A percentile compares a stretch with the other conserved stretches of the same genome.
Evolutionary conservation across 2,329 filamentous ascomycete species (phyloP).

Genomic region (Sphaceloma murrayae): DNA sequence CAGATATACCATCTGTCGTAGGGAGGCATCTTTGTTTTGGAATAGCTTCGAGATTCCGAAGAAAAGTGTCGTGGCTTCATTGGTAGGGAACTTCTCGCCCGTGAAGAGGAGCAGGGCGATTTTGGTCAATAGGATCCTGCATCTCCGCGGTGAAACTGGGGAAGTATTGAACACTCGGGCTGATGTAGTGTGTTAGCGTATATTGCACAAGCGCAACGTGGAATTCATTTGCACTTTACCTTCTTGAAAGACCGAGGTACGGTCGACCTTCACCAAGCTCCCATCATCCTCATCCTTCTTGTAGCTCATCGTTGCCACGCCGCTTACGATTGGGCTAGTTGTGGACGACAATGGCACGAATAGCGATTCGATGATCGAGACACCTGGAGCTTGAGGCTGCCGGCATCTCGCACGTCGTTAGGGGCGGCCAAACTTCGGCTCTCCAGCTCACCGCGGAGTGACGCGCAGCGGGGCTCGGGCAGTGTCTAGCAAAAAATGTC

Average conservation of each 20-base stretch:
- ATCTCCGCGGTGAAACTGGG: constrained; percentile 92
- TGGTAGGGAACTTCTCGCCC: constrained; percentile 90
- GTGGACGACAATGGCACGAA: constrained; percentile 14
- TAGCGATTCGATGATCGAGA: constrained; percentile 4
- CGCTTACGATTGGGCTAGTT: constrained; percentile 3
- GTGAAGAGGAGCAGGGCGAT: constrained; percentile 93
- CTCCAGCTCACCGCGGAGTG: constrained; percentile 10
- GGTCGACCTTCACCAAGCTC: constrained; percentile 91
- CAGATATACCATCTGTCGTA: constrained; percentile 98
- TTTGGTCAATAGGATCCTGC: constrained; percentile 93
- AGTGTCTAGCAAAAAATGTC: no score
- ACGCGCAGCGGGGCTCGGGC: not conserved
- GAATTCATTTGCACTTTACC: constrained; percentile 47
- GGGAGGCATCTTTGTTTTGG: constrained; percentile 96
- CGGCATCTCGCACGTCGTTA: constrained; percentile 4
- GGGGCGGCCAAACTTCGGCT: constrained; percentile 16
- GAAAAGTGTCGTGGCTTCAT: constrained; percentile 96
- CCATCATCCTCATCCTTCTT: constrained; percentile 99
- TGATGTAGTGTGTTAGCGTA: constrained; percentile 34
- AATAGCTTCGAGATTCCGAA: constrained; percentile 99
- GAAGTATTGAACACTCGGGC: constrained; percentile 97
- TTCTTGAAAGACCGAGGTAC: constrained; percentile 97
- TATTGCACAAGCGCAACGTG: constrained; percentile 19
- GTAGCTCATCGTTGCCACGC: constrained; percentile 62
- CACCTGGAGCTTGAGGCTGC: constrained; percentile 17